Percentiles rank a stretch among this genome's conserved stretches.
Conservation (phyloP, 352 stramenopile genomes). For the Pythium chondricola region DNA sequence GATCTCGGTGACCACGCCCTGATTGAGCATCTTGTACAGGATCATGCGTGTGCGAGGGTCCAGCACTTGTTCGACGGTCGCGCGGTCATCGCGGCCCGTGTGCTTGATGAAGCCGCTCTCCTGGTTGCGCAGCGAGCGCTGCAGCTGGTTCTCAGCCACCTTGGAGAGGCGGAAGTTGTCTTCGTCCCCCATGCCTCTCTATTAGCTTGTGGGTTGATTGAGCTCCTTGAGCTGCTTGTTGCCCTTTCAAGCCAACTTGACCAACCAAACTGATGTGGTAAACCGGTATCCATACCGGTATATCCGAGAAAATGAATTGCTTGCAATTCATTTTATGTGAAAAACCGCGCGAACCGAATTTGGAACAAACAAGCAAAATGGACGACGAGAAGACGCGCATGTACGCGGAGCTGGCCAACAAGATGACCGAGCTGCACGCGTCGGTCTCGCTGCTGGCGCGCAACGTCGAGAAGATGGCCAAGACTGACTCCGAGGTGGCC, state of each 20-base stretch:
- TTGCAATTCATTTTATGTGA: conserved; percentile 13
- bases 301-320: conserved; percentile 1
- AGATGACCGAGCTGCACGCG: conserved; percentile 74
- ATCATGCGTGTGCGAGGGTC: conserved; percentile 98
- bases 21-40: conserved; percentile 98
- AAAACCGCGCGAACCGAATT: too few species aligned
- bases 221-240: too few species aligned
- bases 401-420: conserved; percentile 58
- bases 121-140: conserved; percentile 64
- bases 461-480: conserved; percentile 73
- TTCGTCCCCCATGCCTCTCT: conserved; percentile 39
- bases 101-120: conserved; percentile 81
- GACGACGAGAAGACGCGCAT: conserved; percentile 63
- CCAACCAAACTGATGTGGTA: conserved; percentile 14
- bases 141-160: conserved; percentile 69
- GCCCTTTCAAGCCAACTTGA: conserved; percentile 9
- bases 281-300: conserved; percentile 6
- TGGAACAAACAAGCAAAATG: conserved; percentile 22
- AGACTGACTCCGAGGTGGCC: conserved; percentile 58
- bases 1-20: conserved; percentile 94
- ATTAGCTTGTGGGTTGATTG: neutral
- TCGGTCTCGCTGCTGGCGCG: conserved; percentile 58
- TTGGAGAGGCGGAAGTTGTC: conserved; percentile 76
- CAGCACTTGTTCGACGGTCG: conserved; percentile 97
- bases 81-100: conserved; percentile 95